Percentiles rank a stretch among this genome's conserved stretches.
These are phyloP conservation scores for Rosa hybrid DNA, from an alignment of 331 rosid genomes.

Conservation along the genomic window DNA sequence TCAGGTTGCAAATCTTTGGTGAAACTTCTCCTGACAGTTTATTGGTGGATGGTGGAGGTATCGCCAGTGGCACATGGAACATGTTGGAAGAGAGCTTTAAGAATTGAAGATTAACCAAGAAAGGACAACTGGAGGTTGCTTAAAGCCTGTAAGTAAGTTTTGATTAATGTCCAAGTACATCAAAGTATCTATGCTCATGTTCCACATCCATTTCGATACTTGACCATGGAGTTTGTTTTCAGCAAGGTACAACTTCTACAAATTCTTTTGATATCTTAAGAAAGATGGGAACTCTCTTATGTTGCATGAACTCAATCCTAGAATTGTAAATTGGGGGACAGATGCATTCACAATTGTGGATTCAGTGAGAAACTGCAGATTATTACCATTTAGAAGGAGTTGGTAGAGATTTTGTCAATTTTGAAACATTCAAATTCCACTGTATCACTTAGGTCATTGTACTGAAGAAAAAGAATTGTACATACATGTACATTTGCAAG, in stretches of 20 bases:
- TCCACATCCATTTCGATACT: background rate
- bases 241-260: background rate
- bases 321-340: background rate
- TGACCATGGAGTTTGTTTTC: background rate
- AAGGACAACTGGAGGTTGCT: background rate
- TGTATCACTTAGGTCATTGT: background rate
- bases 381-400: background rate
- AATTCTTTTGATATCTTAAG: background rate
- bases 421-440: conserved; percentile 4
- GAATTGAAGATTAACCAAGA: background rate
- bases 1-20: background rate
- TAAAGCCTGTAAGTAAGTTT: conserved; percentile 1
- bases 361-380: background rate
- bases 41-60: conserved; percentile 11
- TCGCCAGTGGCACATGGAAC: background rate
- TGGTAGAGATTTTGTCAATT: background rate
- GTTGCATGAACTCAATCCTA: background rate
- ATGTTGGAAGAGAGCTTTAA: background rate
- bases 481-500: too few relatives aligned
- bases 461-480: background rate
- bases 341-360: background rate
- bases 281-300: background rate
- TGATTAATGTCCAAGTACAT: background rate
- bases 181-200: background rate
- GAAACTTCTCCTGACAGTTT: background rate